These are phyloP conservation scores for Globisporangium ultimum DNA, from an alignment of 352 stramenopile genomes.

Conservation along the genomic window DNA sequence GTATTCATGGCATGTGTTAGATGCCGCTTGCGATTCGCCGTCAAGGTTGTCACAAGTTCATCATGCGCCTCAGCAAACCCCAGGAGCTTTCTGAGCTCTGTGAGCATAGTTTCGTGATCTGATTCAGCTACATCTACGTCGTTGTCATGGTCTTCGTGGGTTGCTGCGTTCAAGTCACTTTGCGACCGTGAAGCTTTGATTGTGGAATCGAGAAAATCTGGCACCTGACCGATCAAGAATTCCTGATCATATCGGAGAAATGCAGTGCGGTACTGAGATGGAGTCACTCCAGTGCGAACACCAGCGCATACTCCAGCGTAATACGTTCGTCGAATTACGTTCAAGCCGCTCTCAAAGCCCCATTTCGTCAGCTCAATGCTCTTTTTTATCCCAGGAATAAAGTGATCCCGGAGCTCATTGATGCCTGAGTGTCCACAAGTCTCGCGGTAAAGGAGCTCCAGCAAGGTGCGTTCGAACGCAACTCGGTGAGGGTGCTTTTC, in stretches of 20 bases:
- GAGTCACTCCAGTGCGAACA: constrained; percentile 39
- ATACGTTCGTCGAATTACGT: constrained; percentile 32
- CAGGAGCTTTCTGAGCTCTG: constrained; percentile 27
- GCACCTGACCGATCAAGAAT: constrained; percentile 15
- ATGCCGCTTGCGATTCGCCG: constrained; percentile 35
- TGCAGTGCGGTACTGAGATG: constrained; percentile 28
- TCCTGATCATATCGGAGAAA: constrained; percentile 36
- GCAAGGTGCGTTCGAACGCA: constrained; percentile 9
- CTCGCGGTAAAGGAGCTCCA: background rate
- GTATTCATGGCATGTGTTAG: constrained; percentile 24
- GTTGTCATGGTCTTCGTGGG: background rate
- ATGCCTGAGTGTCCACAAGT: background rate
- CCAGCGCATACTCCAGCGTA: constrained; percentile 30
- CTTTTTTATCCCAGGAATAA: constrained; percentile 12
- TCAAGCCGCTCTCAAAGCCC: constrained; percentile 40
- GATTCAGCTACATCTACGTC: background rate
- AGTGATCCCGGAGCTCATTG: constrained; percentile 4
- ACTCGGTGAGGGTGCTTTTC: constrained; percentile 21
- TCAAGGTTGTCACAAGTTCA: constrained; percentile 26
- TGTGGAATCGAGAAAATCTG: background rate
- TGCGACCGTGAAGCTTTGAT: background rate
- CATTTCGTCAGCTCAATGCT: constrained; percentile 40
- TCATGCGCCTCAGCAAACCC: constrained; percentile 26
- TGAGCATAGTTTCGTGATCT: background rate
- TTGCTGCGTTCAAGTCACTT: background rate